Evolutionary conservation across 495 filamentous ascomycete genomes (phyloP), one percentile per base, ranked within the genome.

Genomic region (Xanthoparmelia taractica): DNA sequence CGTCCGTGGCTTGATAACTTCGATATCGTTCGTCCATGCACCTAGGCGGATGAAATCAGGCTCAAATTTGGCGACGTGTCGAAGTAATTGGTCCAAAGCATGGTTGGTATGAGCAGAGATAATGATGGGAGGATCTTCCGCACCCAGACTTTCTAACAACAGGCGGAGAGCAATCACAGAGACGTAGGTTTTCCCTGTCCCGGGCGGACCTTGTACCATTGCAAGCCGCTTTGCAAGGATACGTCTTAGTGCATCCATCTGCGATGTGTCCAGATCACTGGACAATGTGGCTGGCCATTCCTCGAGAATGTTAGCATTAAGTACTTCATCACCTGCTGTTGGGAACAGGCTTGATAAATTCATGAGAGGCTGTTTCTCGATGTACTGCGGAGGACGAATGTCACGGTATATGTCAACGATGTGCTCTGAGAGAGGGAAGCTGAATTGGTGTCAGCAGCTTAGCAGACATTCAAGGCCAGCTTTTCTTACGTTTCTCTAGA

Each of bases 81-180:
- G 75, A 18, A 98, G 78, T 2, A 97, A 73, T 68, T 96, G 94
- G 67, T 97, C 93, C 1, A 97, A 73, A 0, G 94, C 93, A 73
- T 98, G 92, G 64, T 98, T 98, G 4, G 93, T 97, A 66, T 97
- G 89, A 31, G 90, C 89, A 1, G 91, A 80, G 8, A 96, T 76
- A 29, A 96, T 78, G 40, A 96, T 85, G 18, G 89, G 89, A 27
- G 88, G 85, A 71, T 89, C 81, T 12, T 75, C 75, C 2, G 69
- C 61, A n/a, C 64, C 63, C 76, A 84, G 80, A 60, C 88, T 90
- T 1, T 77, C 70, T 0, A 96, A 74, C 58, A 96, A 71, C 6
- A 87, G 76, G 52, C 82, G 84, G 36, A 97, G 70, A 2, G 89
- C 89, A 45, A 84, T 71, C 1, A 92, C 81, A 0, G 90, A 92